A percentile compares a stretch with the other conserved stretches of the same genome.
phyloP scores from a whole-genome alignment of 2,329 filamentous ascomycete species.

The Colletotrichum sp. region DNA sequence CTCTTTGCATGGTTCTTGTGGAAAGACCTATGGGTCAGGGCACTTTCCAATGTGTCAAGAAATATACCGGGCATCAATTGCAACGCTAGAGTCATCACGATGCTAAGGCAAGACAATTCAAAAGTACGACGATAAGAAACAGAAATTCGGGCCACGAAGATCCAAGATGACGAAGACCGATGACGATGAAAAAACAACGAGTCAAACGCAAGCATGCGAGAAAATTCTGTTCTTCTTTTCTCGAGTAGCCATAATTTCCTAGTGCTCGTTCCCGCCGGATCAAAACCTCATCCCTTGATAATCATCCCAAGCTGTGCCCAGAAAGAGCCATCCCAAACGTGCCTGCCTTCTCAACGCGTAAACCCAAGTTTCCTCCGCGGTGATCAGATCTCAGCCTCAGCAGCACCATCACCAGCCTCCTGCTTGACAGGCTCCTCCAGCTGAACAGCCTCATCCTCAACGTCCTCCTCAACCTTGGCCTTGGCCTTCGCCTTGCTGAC shows the following conservation, averaged over 20 bases:
- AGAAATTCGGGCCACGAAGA: accelerated
- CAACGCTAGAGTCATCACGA: background rate
- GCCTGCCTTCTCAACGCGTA: background rate
- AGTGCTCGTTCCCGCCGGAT: background rate
- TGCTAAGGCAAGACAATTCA: background rate
- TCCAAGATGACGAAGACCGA: background rate
- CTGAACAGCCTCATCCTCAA: background rate
- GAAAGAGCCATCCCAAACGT: background rate
- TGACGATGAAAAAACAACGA: background rate
- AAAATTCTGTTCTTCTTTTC: background rate
- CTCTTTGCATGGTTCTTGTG: background rate
- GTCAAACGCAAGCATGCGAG: background rate
- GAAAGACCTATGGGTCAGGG: background rate
- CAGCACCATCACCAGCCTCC: background rate
- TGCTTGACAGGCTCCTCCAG: background rate
- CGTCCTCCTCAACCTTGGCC: background rate
- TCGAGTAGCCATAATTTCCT: background rate
- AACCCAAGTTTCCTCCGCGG: accelerated
- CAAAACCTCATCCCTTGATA: background rate
- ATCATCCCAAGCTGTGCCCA: background rate
- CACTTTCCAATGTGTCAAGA: background rate
- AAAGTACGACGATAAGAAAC: too few relatives aligned
- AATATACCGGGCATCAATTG: background rate
- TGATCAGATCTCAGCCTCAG: background rate
- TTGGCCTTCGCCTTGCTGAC: background rate